phyloP scores from a whole-genome alignment of 2,329 filamentous ascomycete genomes.

The Aureobasidium leucospermi region DNA sequence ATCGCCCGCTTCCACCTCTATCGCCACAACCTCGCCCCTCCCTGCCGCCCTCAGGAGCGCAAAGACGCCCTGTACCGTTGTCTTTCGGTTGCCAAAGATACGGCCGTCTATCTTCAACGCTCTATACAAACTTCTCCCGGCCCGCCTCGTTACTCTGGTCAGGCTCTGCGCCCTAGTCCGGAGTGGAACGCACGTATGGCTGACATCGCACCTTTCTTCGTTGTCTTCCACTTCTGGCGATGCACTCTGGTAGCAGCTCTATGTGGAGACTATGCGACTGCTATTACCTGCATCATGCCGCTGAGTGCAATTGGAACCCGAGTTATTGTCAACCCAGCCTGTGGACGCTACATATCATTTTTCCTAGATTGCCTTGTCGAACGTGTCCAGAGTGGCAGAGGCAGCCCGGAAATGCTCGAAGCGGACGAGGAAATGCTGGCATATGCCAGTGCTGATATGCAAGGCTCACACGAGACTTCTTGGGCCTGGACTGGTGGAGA shows the following conservation, averaged over 20 bases:
- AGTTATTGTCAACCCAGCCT: conserved; percentile 66
- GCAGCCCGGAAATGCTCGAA: conserved; percentile 38
- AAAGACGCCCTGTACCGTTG: conserved; percentile 70
- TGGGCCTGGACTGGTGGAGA: conserved; percentile 68
- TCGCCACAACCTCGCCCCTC: conserved; percentile 76
- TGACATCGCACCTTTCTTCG: conserved; percentile 63
- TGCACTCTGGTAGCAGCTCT: conserved; percentile 75
- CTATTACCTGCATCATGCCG: conserved; percentile 64
- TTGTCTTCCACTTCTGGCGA: conserved; percentile 81
- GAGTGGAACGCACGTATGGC: conserved; percentile 52
- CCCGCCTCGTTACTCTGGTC: conserved; percentile 21
- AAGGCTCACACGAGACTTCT: conserved; percentile 65
- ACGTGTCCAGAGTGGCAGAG: conserved; percentile 40
- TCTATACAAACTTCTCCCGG: conserved; percentile 41
- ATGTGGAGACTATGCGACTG: conserved; percentile 63
- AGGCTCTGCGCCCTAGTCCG: conserved; percentile 20
- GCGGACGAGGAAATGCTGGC: conserved; percentile 82
- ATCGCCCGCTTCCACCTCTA: conserved; percentile 79
- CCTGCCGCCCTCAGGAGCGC: conserved; percentile 59
- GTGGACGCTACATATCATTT: conserved; percentile 74
- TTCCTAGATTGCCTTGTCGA: conserved; percentile 64
- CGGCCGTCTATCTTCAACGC: conserved; percentile 66
- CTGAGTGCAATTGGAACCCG: conserved; percentile 63
- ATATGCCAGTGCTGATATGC: conserved; percentile 79
- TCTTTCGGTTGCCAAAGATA: conserved; percentile 66